Evolutionary conservation across 768 basidiomycete genomes (phyloP).

Genomic region (Tulasnella sp.): DNA sequence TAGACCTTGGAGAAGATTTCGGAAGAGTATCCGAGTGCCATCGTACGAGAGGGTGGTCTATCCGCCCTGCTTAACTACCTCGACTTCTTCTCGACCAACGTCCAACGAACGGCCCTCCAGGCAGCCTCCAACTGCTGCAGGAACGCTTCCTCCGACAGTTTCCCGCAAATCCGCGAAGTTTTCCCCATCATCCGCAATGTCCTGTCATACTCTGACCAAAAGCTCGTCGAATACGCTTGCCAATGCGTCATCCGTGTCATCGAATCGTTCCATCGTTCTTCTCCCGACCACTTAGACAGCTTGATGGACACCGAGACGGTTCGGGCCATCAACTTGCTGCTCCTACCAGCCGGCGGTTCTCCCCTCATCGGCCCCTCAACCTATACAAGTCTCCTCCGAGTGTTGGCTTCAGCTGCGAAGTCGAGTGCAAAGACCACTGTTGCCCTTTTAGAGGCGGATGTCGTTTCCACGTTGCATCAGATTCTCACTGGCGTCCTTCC

Average conservation of each 20-base stretch:
- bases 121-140: slow-evolving; percentile 97
- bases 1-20: slow-evolving; percentile 98
- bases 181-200: slow-evolving; percentile 87
- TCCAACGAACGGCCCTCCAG: slow-evolving; percentile 93
- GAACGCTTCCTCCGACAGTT: slow-evolving; percentile 84
- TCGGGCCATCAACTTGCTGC: slow-evolving; percentile 75
- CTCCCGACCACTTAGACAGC: slow-evolving; percentile 78
- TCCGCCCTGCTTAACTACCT: slow-evolving; percentile 90
- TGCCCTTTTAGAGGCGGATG: slow-evolving; percentile 82
- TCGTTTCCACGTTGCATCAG: slow-evolving; percentile 89
- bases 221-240: slow-evolving; percentile 95
- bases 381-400: slow-evolving; percentile 81
- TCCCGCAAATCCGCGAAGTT: slow-evolving; percentile 80
- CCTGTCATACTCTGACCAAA: slow-evolving; percentile 86
- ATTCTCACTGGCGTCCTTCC: slow-evolving; percentile 93
- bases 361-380: slow-evolving; percentile 82
- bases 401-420: slow-evolving; percentile 81
- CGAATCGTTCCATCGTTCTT: slow-evolving; percentile 84
- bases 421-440: slow-evolving; percentile 85
- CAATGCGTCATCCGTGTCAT: slow-evolving; percentile 91
- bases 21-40: slow-evolving; percentile 92
- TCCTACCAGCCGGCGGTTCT: slow-evolving; percentile 75
- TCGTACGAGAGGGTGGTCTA: slow-evolving; percentile 93
- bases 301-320: slow-evolving; percentile 78
- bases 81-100: slow-evolving; percentile 97